Conservation (phyloP, 1,284 basidiomycete genomes). For the Xerocomus nothofagi region DNA sequence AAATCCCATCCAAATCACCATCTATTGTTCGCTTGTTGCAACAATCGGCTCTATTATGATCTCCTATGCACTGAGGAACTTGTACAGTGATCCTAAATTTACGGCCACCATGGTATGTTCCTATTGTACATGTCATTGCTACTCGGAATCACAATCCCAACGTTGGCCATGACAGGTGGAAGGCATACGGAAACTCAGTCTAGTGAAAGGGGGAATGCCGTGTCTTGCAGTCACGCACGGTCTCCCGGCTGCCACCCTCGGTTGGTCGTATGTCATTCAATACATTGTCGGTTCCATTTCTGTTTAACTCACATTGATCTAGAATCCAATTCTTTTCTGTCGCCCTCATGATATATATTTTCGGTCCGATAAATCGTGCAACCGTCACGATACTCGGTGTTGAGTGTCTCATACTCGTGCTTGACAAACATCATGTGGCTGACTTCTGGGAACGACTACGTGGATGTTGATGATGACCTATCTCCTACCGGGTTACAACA, state of each 20-base stretch:
- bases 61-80: conserved; percentile 17
- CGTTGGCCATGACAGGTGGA: background rate
- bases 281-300: background rate
- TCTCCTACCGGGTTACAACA: background rate
- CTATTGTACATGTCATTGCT: background rate
- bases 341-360: conserved; percentile 16
- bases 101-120: conserved; percentile 14
- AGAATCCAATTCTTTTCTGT: conserved; percentile 16
- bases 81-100: conserved; percentile 18
- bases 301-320: background rate
- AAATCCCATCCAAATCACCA: conserved; percentile 5
- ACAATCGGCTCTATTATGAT: conserved; percentile 19
- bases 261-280: conserved; percentile 19
- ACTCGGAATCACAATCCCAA: background rate
- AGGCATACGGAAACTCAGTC: conserved; percentile 9
- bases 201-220: conserved; percentile 11
- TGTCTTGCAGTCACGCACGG: conserved; percentile 18
- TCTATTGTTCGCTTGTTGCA: conserved; percentile 17
- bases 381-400: background rate
- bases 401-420: conserved; percentile 13
- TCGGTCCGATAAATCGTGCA: background rate
- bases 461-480: background rate
- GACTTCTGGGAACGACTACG: conserved; percentile 2
- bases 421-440: conserved; percentile 5
- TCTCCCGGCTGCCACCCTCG: conserved; percentile 19